Percentiles rank a stretch among this genome's conserved stretches.
Evolutionary conservation across 768 basidiomycete species (phyloP).

Genomic region (Trametes gibbosa): DNA sequence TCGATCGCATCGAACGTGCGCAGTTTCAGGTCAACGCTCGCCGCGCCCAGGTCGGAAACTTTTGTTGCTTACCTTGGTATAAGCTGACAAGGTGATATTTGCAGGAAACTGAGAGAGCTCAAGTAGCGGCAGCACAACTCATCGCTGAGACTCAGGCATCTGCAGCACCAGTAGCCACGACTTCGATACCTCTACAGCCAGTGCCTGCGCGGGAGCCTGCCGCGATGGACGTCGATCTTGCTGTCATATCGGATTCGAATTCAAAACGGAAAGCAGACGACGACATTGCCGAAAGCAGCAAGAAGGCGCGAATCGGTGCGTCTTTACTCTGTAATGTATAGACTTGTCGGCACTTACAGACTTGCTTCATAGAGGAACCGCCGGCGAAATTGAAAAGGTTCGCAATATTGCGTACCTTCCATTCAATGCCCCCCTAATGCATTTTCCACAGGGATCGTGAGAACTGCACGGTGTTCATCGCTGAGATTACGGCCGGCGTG

Average conservation of each 20-base stretch:
- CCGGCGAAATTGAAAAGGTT: constrained; percentile 60
- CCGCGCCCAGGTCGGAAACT: constrained; percentile 54
- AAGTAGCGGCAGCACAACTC: constrained; percentile 48
- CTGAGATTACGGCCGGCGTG: constrained; percentile 55
- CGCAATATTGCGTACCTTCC: constrained; percentile 9
- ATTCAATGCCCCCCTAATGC: background rate
- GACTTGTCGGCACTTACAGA: background rate
- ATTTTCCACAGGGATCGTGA: constrained; percentile 76
- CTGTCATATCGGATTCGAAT: constrained; percentile 26
- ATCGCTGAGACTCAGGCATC: constrained; percentile 40
- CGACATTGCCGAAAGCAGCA: constrained; percentile 39
- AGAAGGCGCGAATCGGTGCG: constrained; percentile 64
- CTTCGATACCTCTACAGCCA: constrained; percentile 8
- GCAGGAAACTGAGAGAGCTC: constrained; percentile 65
- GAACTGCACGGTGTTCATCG: constrained; percentile 87
- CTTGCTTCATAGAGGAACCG: constrained; percentile 39
- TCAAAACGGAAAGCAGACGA: constrained; percentile 64
- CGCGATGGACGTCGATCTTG: constrained; percentile 43
- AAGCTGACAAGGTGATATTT: background rate
- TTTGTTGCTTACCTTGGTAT: background rate
- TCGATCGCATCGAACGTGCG: constrained; percentile 65
- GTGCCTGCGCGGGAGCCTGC: constrained; percentile 9
- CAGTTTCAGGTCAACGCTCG: constrained; percentile 58
- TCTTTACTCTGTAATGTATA: constrained; percentile 2
- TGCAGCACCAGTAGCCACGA: constrained; percentile 33